A percentile compares a stretch with the other conserved stretches of the same genome.
Evolutionary conservation across 192 early-diverging fungal species (phyloP).

Genomic region (Geranomyces variabilis): DNA sequence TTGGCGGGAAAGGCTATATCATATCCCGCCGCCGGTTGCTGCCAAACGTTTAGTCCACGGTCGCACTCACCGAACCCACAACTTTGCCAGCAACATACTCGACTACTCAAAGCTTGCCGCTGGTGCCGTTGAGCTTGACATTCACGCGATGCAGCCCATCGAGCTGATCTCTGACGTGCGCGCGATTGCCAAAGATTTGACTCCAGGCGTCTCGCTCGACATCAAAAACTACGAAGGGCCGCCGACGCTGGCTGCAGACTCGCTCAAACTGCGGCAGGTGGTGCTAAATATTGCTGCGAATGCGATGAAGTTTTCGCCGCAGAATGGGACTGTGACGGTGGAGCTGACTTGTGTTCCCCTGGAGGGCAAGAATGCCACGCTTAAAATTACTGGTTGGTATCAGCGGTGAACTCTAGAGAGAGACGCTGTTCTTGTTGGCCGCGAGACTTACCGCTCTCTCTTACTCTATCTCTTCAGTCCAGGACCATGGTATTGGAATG

Average conservation of each 20-base stretch:
- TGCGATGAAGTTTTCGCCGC: constrained; percentile 32
- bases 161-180: constrained; percentile 21
- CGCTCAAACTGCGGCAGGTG: constrained; percentile 25
- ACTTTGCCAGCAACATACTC: constrained; percentile 18
- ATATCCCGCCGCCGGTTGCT: too few relatives aligned
- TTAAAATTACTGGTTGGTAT: too few relatives aligned
- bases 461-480: constrained; percentile 6
- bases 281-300: constrained; percentile 30
- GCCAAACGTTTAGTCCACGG: too few relatives aligned
- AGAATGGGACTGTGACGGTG: constrained; percentile 9
- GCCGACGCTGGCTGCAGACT: constrained; percentile 13
- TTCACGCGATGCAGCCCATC: constrained; percentile 4
- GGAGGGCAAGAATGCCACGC: too few relatives aligned
- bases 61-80: too few relatives aligned
- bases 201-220: constrained; percentile 9
- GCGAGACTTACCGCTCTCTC: too few relatives aligned
- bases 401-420: too few relatives aligned
- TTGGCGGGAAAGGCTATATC: constrained; percentile 21
- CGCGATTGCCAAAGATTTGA: constrained; percentile 9
- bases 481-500: constrained; percentile 37
- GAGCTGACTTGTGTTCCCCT: too few relatives aligned
- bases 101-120: constrained; percentile 36
- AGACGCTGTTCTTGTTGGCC: too few relatives aligned
- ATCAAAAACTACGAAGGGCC: constrained; percentile 15
- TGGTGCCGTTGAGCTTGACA: constrained; percentile 29